Evolutionary conservation across 768 basidiomycete genomes (phyloP).

Genomic region (Agaricus blazei): DNA sequence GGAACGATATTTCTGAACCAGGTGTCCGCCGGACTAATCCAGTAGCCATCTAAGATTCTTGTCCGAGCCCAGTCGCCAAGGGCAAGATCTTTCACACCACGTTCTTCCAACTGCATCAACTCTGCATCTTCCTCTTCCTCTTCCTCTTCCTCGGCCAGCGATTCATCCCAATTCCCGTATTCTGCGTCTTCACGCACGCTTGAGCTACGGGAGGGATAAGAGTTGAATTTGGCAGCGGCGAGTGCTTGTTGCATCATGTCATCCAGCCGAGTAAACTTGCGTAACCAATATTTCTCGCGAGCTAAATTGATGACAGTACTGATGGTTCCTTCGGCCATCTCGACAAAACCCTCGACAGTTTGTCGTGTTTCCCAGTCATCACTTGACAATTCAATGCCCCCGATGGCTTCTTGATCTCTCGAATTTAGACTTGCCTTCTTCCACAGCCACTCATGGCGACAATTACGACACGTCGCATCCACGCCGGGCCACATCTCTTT

Average conservation of each 20-base stretch:
- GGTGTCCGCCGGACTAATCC: slow-evolving; percentile 70
- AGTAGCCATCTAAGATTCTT: slow-evolving; percentile 70
- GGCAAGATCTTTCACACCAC: slow-evolving; percentile 47
- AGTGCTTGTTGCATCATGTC: slow-evolving; percentile 67
- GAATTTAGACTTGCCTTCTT: slow-evolving; percentile 42
- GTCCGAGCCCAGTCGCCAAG: slow-evolving; percentile 68
- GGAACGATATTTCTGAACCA: slow-evolving; percentile 44
- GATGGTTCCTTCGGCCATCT: slow-evolving; percentile 67
- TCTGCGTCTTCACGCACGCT: slow-evolving; percentile 5
- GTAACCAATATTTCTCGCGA: slow-evolving; percentile 69
- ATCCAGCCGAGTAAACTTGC: slow-evolving; percentile 55
- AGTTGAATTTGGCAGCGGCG: slow-evolving; percentile 34
- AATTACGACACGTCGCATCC: slow-evolving; percentile 63
- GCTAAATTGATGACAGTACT: slow-evolving; percentile 54
- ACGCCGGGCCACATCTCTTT: slow-evolving; percentile 60
- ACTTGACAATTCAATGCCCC: slow-evolving; percentile 33
- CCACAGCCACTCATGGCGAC: slow-evolving; percentile 66
- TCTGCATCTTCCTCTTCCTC: slow-evolving; percentile 42
- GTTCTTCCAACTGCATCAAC: slow-evolving; percentile 34
- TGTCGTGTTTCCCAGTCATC: slow-evolving; percentile 67
- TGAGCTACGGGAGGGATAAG: slow-evolving; percentile 3
- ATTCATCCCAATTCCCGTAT: slow-evolving; percentile 19
- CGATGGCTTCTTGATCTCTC: slow-evolving; percentile 52
- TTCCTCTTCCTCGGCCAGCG: slow-evolving; percentile 34
- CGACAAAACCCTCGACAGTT: slow-evolving; percentile 66